Base-by-base conservation (phyloP, 2,329 filamentous ascomycete genomes). In the Epicoccum nigrum region DNA sequence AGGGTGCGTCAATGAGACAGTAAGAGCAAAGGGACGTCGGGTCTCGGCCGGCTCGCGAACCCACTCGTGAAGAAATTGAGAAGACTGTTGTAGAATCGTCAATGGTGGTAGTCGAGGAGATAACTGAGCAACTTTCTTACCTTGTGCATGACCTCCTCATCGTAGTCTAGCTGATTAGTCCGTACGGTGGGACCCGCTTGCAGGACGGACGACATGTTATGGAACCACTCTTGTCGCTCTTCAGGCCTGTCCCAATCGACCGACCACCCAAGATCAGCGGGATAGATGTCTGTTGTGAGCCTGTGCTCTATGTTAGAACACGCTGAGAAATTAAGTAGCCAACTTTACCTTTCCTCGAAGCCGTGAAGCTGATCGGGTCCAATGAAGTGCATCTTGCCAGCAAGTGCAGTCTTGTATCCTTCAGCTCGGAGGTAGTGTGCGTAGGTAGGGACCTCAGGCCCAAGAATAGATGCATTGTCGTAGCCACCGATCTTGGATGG, bases 311-410 rank as follows among this genome's bases (percentile, higher is more conserved):
- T 11, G 20, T 62, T 28, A 61, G 47, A 12, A 11, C 17, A 7
- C 13, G 25, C 13, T 28, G 8, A 3, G 4, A 21, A 7, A 9
- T 28, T 16, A 12, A 21, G 5, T 11, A 8, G n/a, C 19, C 19
- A 39, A 11, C 35, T 45, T 58, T 54, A 65, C 67, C 69, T 66
- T 67, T 90, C 88, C 78, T 97, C 92, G 67, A 96, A 97, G 23
- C 92, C 92, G 71, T 97, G 92, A 53, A 97, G 81, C 76, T 97
- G 92, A 71, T 97, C 92, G 0, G 79, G 79, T 27, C 92, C 92
- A 46, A 95, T 89, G 71, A 97, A 97, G 76, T 97, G 92, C 92
- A 97, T 97, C 82, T 97, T 97, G 56, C 92, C 92, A 4, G 92
- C 91, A 62, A 97, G 80, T 5, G 88, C 89, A 11, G 92, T 96